Evolutionary conservation across 148 eudicot genomes (phyloP).

Genomic region (Selenicereus undatus): DNA sequence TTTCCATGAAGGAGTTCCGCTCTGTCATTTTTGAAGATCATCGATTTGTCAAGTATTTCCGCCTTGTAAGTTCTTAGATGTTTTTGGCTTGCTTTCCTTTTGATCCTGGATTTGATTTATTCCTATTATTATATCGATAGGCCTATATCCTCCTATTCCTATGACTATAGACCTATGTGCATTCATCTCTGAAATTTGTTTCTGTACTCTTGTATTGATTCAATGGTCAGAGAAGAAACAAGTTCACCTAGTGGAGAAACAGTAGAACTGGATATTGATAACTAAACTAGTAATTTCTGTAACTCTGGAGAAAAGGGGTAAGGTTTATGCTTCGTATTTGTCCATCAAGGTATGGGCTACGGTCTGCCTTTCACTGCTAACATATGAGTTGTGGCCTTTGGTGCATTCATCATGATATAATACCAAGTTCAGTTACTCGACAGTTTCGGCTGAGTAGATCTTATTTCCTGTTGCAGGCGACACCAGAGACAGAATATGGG

Average conservation of each 20-base stretch:
- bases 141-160: background rate
- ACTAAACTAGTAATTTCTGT: too few species aligned
- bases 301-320: background rate
- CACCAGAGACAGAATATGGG: conserved; percentile 81
- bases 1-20: conserved; percentile 79
- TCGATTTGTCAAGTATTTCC: conserved; percentile 85
- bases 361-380: too few species aligned
- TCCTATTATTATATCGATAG: background rate
- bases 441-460: background rate
- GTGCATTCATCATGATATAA: background rate
- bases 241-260: too few species aligned
- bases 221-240: too few species aligned
- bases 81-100: background rate
- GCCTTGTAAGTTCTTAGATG: conserved; percentile 50
- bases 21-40: conserved; percentile 78
- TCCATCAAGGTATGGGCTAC: too few species aligned
- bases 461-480: conserved; percentile 40
- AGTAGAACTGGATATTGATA: background rate
- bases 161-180: too few species aligned
- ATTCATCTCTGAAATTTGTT: too few species aligned
- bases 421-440: too few species aligned
- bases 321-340: too few species aligned
- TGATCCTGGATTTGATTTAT: background rate
- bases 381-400: background rate
- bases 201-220: too few species aligned